Conservation (phyloP, 331 rosid genomes). For the Malus hybrid region DNA sequence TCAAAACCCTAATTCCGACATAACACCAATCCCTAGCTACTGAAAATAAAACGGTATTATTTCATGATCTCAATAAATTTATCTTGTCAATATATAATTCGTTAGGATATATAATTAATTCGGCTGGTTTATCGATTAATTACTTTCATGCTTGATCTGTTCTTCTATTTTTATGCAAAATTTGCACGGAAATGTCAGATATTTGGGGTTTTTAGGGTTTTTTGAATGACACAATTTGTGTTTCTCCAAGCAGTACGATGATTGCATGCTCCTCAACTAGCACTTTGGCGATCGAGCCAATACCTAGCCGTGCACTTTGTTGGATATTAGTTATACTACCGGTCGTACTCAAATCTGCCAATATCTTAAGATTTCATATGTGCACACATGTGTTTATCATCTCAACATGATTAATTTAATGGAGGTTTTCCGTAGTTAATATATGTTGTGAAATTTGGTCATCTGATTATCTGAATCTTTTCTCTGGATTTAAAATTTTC, state of each 20-base stretch:
- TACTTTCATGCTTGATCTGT: neutral
- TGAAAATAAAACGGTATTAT: neutral
- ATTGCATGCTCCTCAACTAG: constrained; percentile 20
- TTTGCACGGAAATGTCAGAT: neutral
- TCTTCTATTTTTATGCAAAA: neutral
- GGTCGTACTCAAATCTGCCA: neutral
- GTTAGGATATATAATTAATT: neutral
- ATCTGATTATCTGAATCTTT: neutral
- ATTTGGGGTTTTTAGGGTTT: constrained; percentile 30
- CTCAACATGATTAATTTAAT: neutral
- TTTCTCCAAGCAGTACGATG: constrained; percentile 12
- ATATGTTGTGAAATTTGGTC: neutral
- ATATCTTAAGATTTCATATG: neutral
- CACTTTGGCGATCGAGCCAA: constrained; percentile 13
- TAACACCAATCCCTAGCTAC: constrained; percentile 1
- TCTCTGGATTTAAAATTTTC: neutral
- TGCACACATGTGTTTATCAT: neutral
- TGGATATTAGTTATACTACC: neutral
- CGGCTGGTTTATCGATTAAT: neutral
- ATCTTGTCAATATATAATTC: neutral
- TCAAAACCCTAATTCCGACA: constrained; percentile 9
- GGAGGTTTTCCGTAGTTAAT: neutral
- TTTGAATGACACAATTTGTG: constrained; percentile 23
- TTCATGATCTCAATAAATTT: neutral
- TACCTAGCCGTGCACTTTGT: neutral